Evolutionary conservation across 768 basidiomycete genomes (phyloP).

Genomic region (Trichaptum fuscoviolaceum): DNA sequence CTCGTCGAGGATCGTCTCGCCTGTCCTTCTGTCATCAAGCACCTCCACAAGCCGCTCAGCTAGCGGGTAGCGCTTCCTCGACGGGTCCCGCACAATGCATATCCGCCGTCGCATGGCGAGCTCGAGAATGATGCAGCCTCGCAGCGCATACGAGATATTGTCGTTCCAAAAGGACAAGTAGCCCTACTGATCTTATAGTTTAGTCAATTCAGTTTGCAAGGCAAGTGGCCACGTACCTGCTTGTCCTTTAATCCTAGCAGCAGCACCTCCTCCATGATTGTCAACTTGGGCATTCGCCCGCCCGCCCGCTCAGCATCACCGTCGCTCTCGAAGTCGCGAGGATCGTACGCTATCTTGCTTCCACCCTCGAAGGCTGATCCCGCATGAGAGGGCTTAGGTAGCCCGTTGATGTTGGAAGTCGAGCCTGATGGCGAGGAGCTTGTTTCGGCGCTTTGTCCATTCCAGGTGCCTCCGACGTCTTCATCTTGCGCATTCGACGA

Average conservation of each 20-base stretch:
- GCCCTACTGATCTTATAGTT: slow-evolving; percentile 42
- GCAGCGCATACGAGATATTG: slow-evolving; percentile 96
- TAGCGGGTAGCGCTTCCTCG: slow-evolving; percentile 66
- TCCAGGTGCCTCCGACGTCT: slow-evolving; percentile 12
- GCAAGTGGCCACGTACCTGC: slow-evolving; percentile 50
- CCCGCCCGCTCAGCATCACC: slow-evolving; percentile 56
- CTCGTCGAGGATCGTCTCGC: slow-evolving; percentile 95
- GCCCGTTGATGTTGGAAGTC: too few species aligned
- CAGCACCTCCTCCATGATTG: slow-evolving; percentile 96
- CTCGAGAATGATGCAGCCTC: slow-evolving; percentile 98
- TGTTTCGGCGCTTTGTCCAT: slow-evolving; percentile 15
- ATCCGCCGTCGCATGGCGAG: slow-evolving; percentile 93
- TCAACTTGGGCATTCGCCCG: slow-evolving; percentile 77
- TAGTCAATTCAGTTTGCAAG: not conserved
- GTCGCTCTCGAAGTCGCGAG: slow-evolving; percentile 72
- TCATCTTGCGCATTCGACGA: slow-evolving; percentile 35
- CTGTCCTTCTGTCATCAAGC: slow-evolving; percentile 87
- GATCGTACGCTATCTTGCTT: slow-evolving; percentile 89
- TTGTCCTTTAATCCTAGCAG: slow-evolving; percentile 94
- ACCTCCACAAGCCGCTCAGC: slow-evolving; percentile 87
- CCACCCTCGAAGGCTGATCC: slow-evolving; percentile 84
- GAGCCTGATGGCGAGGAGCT: slow-evolving; percentile 16
- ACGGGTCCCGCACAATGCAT: slow-evolving; percentile 81
- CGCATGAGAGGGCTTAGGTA: slow-evolving; percentile 46
- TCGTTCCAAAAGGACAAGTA: slow-evolving; percentile 99